Base-by-base conservation (phyloP, 2,329 filamentous ascomycete species). In the Nemania sp. region DNA sequence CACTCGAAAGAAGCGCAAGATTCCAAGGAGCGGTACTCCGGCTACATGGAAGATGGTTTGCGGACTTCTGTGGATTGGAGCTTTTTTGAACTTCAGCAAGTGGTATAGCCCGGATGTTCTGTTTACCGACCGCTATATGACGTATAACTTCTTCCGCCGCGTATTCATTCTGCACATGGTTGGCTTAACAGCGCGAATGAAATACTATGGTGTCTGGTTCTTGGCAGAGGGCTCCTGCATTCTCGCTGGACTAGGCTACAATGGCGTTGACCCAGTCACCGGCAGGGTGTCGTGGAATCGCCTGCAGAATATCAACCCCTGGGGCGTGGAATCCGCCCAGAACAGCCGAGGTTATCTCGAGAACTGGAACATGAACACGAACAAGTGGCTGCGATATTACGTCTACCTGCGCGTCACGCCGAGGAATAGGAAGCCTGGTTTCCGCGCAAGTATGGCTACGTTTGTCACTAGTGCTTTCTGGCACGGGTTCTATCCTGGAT, bases 341-440 rank as follows among this genome's bases (percentile, higher is more conserved):
- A 99, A 97, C 70, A 89, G 90, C n/a, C 86, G 93, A 49, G 91
- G 84, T 1, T 97, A 94, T 66, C 80, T 99, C 3, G 93, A 87
- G 43, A 89, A 85, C 66, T 99, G 94, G 94, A 99, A 99, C 72
- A 96, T 97, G 77, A 97, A 97, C 73, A 99, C 94, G 11, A 99
- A 97, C 71, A 85, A 90, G 66, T 99, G 94, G 94, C 77, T 99
- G 57, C 84, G 92, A 41, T 96, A 97, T 72, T 99, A 97, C 68
- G 81, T 99, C 63, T 99, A 97, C 69, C 80, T 99, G 42, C 86
- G 94, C 20, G 94, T 99, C 3, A 99, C 94, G 0, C 94, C 94
- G 0, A 89, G 89, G 64, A 94, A 94, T 49, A 94, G 91, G 78
- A 99, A 97, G 72, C 94, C 94, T 8, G 94, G 94, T 1, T 99